Conservation (phyloP, 2,329 filamentous ascomycete genomes). For the Leptosphaerulina australis region DNA sequence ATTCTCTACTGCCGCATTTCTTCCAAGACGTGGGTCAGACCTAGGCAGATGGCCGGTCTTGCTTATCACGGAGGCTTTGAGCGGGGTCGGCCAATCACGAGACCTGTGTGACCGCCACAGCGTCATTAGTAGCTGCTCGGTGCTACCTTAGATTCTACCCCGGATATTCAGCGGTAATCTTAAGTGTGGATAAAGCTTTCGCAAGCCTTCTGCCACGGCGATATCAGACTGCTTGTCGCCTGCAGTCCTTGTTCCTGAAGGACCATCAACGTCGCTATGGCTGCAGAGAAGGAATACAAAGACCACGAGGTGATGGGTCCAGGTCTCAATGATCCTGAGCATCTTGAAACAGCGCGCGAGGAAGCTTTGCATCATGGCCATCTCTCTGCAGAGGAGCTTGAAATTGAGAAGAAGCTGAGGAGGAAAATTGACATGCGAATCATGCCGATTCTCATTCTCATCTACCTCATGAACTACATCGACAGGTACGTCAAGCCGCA, state of each 20-base stretch:
- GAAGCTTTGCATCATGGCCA: constrained; percentile 25
- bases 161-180: constrained; percentile 5
- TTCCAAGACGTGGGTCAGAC: constrained; percentile 1
- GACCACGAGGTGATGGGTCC: constrained; percentile 10
- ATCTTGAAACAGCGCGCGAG: constrained; percentile 18
- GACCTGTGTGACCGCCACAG: constrained; percentile 3
- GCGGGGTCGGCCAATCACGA: constrained; percentile 12
- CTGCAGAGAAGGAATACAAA: constrained; percentile 9
- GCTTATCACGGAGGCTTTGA: neutral
- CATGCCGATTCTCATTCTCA: constrained; percentile 37
- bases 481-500: constrained; percentile 18
- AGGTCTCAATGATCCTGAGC: constrained; percentile 16
- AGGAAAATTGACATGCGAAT: constrained; percentile 39
- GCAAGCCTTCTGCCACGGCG: constrained; percentile 7
- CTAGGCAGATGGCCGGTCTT: neutral
- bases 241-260: neutral
- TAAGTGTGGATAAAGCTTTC: constrained; percentile 7
- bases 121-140: constrained; percentile 11
- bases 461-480: constrained; percentile 41
- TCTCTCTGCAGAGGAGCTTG: constrained; percentile 28
- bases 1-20: neutral
- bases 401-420: constrained; percentile 39
- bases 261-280: neutral
- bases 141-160: constrained; percentile 12
- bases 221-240: neutral